Evolutionary conservation across 2,329 filamentous ascomycete species (phyloP), one percentile per base, ranked within the genome.

Genomic region (Cordyceps militaris): DNA sequence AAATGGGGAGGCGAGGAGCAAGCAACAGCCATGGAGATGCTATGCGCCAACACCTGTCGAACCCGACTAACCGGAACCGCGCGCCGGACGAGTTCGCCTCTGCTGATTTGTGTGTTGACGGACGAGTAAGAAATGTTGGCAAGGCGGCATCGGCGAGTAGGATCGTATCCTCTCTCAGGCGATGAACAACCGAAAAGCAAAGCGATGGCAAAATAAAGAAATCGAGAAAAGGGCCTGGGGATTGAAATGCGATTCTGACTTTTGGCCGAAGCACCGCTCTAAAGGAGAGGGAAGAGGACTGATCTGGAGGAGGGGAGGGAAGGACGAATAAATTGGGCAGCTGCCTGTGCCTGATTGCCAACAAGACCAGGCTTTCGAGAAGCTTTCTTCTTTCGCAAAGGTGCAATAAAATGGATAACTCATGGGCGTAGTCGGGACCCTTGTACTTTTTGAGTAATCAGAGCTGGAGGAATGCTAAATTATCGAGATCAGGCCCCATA

Each of bases 401-500:
- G 14, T 32, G n/a, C 11, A 14, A 10, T 21, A n/a, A 38, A 21
- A 28, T 14, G 13, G 13, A 38, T 23, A 38, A 32, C 32, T 21
- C 16, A 38, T 47, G 23, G 32, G 26, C 43, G 52, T 11, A 26
- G 10, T 32, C 26, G 38, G 19, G n/a, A 14, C 7, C 42, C 23
- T 38, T 47, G 43, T 16, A 26, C 10, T 11, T 23, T 38, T 26
- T 30, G n/a, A 43, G 34, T 21, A 48, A 28, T 14, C 30, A 47
- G 16, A 48, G 32, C 28, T 38, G 16, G 21, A 56, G 52, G 43
- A 47, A 48, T 56, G 43, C 30, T 7, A 40, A 56, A 23, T 56
- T 47, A 56, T 56, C 19, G 51, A 54, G 51, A 54, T 44, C 24
- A 16, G 38, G 51, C 26, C 51, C 51, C 51, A 42, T 52, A 43